phyloP scores from a whole-genome alignment of 805 yeast genomes.

The Torulaspora delbrueckii region DNA sequence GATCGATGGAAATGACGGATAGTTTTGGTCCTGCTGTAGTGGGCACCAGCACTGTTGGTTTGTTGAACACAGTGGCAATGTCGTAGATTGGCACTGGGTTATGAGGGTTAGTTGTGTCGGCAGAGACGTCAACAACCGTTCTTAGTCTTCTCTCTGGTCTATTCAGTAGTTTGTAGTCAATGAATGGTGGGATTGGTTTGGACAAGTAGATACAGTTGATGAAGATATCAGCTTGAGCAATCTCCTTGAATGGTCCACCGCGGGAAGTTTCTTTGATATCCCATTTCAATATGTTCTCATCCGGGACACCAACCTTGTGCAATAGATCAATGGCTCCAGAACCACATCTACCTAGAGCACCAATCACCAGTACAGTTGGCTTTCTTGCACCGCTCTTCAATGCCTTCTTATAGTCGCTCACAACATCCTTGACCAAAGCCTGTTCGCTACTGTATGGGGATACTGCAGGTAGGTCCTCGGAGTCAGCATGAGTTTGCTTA shows the following conservation, averaged over 20 bases:
- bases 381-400: slow-evolving; percentile 54
- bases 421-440: slow-evolving; percentile 67
- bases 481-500: slow-evolving; percentile 68
- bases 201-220: slow-evolving; percentile 95
- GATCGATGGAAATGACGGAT: slow-evolving; percentile 93
- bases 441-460: slow-evolving; percentile 78
- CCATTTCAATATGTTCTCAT: slow-evolving; percentile 81
- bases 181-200: slow-evolving; percentile 88
- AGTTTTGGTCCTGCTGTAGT: slow-evolving; percentile 77
- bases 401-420: slow-evolving; percentile 53
- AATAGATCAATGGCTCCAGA: slow-evolving; percentile 90
- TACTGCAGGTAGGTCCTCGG: slow-evolving; percentile 71
- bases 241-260: slow-evolving; percentile 97
- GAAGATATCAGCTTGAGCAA: slow-evolving; percentile 79
- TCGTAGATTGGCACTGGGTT: slow-evolving; percentile 95
- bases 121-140: slow-evolving; percentile 95
- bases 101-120: slow-evolving; percentile 97
- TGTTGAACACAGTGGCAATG: slow-evolving; percentile 81
- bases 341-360: slow-evolving; percentile 98
- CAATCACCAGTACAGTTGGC: slow-evolving; percentile 85
- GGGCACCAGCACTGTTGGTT: slow-evolving; percentile 84
- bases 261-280: slow-evolving; percentile 93
- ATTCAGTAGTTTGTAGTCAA: slow-evolving; percentile 65
- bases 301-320: slow-evolving; percentile 82
- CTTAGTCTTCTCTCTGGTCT: slow-evolving; percentile 66